A percentile compares a stretch with the other conserved stretches of the same genome.
These are phyloP conservation scores for Curvularia eragrostidis DNA, from an alignment of 2,329 filamentous ascomycete species.

Conservation along the genomic window DNA sequence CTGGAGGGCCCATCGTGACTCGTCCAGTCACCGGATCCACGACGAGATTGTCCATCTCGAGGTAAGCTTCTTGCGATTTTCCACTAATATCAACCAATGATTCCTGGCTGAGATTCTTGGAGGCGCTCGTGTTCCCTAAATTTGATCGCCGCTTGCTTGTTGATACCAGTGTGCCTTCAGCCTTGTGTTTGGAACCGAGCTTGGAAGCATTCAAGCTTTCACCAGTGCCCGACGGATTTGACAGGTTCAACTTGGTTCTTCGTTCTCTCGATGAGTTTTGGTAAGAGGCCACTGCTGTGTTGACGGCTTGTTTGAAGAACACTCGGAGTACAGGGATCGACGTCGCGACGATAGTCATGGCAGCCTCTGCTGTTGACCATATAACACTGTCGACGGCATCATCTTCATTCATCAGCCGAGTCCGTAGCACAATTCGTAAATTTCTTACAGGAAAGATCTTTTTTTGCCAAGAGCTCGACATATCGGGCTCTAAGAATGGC, in stretches of 20 bases:
- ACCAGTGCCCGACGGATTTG: background rate
- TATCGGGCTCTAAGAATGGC: conserved; percentile 8
- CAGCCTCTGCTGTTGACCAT: conserved; percentile 11
- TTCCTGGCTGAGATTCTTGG: background rate
- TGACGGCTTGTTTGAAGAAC: conserved; percentile 8
- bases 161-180: background rate
- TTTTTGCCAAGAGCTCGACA: conserved; percentile 2
- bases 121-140: background rate
- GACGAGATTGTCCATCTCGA: conserved; percentile 1
- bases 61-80: background rate
- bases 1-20: background rate
- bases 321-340: conserved; percentile 15
- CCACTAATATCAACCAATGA: background rate
- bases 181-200: background rate
- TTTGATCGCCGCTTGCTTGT: background rate
- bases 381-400: conserved; percentile 12
- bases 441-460: conserved; percentile 4
- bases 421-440: background rate
- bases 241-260: background rate
- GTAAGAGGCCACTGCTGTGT: background rate
- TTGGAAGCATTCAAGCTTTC: background rate
- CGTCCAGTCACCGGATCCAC: background rate
- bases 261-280: conserved; percentile 3
- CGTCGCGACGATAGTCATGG: conserved; percentile 11
- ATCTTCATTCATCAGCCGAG: conserved; percentile 2